Evolutionary conservation across 2,329 filamentous ascomycete species (phyloP), one percentile per base, ranked within the genome.

Genomic region (Pseudomassariella vexata): DNA sequence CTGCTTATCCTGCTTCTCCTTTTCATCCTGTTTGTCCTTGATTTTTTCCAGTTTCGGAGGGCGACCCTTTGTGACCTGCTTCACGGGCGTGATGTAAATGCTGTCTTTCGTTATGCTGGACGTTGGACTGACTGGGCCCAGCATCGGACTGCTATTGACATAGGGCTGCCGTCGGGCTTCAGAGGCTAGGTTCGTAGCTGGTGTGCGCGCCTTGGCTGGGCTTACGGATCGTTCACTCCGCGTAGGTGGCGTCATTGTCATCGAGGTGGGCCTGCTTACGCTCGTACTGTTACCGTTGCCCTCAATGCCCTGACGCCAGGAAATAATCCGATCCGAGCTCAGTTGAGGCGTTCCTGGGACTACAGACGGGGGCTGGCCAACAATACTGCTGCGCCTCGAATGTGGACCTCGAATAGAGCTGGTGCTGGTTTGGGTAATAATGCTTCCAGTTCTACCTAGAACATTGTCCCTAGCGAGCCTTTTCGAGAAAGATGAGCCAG

Each of bases 241-340:
- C 5, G 57, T 50, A 1, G 66, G 55, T 1, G 62, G 62, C 18
- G 53, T 52, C 5, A 52, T 34, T 2, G 46, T 34, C 16, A 62
- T 52, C 17, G 60, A 58, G 29, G 53, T 55, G 2, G 59, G 55
- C 11, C 63, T 55, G 9, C 55, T 46, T 21, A 50, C 22, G 9
- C 24, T 24, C 7, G 25, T 34, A 9, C n/a, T 44, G 24, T 45
- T 41, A 6, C 49, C 48, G 34, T 56, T 59, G 12, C 60, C 57
- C 27, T 74, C 70, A 9, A 79, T 64, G 14, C 69, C 70, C 34
- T 94, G 86, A 4, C 89, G 78, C 90, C 90, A 98, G 30, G 78
- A 84, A 42, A 94, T 71, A 43, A 95, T 95, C 11, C 85, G 76
- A 41, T 96, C 90, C 1, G 81, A 66, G 33, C 49, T 59, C 14